phyloP scores from a whole-genome alignment of 2,329 filamentous ascomycete genomes.

The Phyllosticta paracitricarpa region DNA sequence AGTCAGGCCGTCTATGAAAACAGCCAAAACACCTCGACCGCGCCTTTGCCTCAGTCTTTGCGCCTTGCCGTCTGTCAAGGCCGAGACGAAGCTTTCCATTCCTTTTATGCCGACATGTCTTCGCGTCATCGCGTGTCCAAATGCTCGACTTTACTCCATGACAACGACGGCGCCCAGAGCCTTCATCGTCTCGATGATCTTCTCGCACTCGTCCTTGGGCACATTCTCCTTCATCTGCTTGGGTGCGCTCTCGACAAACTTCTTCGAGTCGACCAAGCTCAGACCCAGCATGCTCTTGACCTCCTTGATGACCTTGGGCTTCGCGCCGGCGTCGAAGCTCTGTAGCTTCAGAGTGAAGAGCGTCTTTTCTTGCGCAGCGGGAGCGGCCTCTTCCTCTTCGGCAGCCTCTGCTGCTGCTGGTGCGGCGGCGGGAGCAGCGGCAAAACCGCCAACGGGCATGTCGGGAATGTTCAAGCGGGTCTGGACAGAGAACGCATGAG shows the following conservation, averaged over 20 bases:
- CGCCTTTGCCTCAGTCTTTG: neutral
- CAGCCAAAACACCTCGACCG: slow-evolving; percentile 14
- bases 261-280: slow-evolving; percentile 98
- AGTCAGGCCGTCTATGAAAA: slow-evolving; percentile 24
- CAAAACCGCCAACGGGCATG: slow-evolving; percentile 86
- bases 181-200: slow-evolving; percentile 94
- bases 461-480: slow-evolving; percentile 95
- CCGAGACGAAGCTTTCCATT: slow-evolving; percentile 3
- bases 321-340: slow-evolving; percentile 75
- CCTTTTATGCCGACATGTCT: slow-evolving; percentile 3
- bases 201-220: slow-evolving; percentile 97
- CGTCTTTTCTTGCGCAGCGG: slow-evolving; percentile 85
- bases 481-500: slow-evolving; percentile 38
- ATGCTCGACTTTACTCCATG: slow-evolving; percentile 61
- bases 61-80: neutral
- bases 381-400: slow-evolving; percentile 79
- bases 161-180: slow-evolving; percentile 76
- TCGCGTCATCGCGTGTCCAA: neutral
- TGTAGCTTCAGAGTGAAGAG: slow-evolving; percentile 94
- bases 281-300: slow-evolving; percentile 92
- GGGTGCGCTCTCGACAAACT: slow-evolving; percentile 96
- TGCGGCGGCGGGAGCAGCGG: slow-evolving; percentile 53
- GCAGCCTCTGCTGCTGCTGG: slow-evolving; percentile 50
- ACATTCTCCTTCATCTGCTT: slow-evolving; percentile 99
- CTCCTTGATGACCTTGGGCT: slow-evolving; percentile 99